Evolutionary conservation across 2,329 filamentous ascomycete species (phyloP), one percentile per base, ranked within the genome.

Genomic region (Ascochyta lentis): DNA sequence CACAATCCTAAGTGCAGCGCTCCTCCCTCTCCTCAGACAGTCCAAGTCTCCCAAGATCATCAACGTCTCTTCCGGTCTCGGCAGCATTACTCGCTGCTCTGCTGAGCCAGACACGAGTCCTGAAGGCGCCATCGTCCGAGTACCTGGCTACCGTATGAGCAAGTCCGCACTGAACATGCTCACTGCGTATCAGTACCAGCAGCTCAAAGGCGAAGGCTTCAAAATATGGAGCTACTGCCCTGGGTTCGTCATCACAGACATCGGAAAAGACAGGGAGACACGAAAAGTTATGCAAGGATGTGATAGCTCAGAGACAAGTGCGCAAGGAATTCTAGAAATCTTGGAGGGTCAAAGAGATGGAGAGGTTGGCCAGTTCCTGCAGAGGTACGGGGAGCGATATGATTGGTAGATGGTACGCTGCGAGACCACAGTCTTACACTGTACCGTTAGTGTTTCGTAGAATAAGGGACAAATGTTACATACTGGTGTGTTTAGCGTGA

Each of bases 161-260:
- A 76, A 77, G 49, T 56, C 71, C 5, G 71, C 73, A 5, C 60
- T 76, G 9, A 75, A 75, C 47, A 76, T 74, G 73, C 48, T 76
- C 71, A 67, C 63, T 4, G 62, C 62, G 2, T 70, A 67, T 52
- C 60, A 68, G 44, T 55, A 82, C 68, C 82, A 72, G 27, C 83
- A 72, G 22, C 59, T 66, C 22, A 64, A 66, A 22, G 60, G 60
- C 1, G 52, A 56, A 2, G 65, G 66, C 1, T 60, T 58, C 50
- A 74, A 73, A 50, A 53, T 72, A 4, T 74, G 66, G 66, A 44
- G 56, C 7, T 74, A 60, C 45, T 73, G 70, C 35, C 72, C 71
- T 5, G 72, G 72, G 0, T 74, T 59, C 26, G 71, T 73, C 10
- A 43, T 66, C 6, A 73, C 71, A 10, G 60, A 73, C 44, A 35